A percentile compares a stretch with the other conserved stretches of the same genome.
Conservation (phyloP, 345 rosid genomes). For the Mangifera indica region DNA sequence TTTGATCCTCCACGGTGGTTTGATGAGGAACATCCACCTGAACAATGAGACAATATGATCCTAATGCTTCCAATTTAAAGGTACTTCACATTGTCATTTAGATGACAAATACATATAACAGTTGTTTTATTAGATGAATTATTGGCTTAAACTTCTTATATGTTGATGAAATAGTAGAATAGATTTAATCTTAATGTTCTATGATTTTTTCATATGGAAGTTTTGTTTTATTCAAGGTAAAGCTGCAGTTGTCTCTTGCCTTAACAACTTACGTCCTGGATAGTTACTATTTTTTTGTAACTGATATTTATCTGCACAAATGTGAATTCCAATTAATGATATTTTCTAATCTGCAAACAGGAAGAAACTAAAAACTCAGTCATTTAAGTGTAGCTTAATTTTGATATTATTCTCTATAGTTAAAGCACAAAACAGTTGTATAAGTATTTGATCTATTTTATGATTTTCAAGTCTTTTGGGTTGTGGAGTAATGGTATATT, state of each 20-base stretch:
- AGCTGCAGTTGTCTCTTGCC: not conserved
- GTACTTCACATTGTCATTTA: not conserved
- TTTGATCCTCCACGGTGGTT: slow-evolving; percentile 94
- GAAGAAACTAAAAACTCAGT: not conserved
- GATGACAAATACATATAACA: not conserved
- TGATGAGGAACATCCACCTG: slow-evolving; percentile 50
- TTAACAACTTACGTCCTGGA: not conserved
- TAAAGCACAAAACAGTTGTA: not conserved
- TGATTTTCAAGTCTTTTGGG: not conserved
- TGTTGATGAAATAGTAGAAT: not conserved
- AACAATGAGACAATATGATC: slow-evolving; percentile 30
- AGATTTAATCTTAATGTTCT: not conserved
- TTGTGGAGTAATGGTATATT: not conserved
- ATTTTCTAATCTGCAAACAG: not conserved
- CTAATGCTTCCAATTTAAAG: not conserved
- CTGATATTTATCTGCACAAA: not conserved
- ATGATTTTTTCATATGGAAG: not conserved
- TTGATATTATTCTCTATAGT: not conserved
- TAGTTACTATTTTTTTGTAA: not conserved
- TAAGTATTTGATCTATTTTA: not conserved
- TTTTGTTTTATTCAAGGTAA: not conserved
- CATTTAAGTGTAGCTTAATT: not conserved
- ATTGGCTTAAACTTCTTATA: not conserved
- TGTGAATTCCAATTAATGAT: not conserved
- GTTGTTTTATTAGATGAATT: not conserved